Evolutionary conservation across 441 rosid species (phyloP).

Genomic region (Pelargonium citronellum): DNA sequence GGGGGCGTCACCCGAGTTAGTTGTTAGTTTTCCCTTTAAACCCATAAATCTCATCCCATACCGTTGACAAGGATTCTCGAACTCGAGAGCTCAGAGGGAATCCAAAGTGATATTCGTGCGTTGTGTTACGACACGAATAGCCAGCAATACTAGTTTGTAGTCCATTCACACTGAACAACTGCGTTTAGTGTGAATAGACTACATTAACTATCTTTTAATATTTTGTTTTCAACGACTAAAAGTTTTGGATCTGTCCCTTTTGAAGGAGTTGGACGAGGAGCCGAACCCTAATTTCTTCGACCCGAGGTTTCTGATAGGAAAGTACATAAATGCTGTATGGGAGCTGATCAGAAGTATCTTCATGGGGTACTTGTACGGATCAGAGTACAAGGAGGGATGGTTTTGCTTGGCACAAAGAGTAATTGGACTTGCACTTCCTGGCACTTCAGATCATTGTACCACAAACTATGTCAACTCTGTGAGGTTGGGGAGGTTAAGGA

Average conservation of each 20-base stretch:
- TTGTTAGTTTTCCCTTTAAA: no score
- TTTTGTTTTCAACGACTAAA: no score
- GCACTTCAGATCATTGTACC: constrained; percentile 48
- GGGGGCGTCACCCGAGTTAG: no score
- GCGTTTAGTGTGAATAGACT: no score
- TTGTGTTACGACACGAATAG: no score
- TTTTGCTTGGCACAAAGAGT: constrained; percentile 35
- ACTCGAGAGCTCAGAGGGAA: no score
- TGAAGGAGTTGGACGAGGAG: constrained; percentile 45
- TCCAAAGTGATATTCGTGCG: no score
- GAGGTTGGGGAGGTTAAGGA: constrained; percentile 47
- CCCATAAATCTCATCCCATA: no score
- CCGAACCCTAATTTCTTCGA: constrained; percentile 51
- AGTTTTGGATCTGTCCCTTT: neutral
- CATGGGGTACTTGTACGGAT: constrained; percentile 34
- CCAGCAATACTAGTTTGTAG: no score
- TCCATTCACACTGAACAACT: no score
- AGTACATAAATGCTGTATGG: constrained; percentile 30
- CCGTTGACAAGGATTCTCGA: no score
- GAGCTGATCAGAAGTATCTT: constrained; percentile 64
- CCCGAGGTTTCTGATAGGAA: constrained; percentile 18
- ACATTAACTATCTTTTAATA: no score
- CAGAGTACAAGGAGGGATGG: constrained; percentile 49
- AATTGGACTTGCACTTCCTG: constrained; percentile 47
- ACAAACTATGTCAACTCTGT: constrained; percentile 61